These are phyloP conservation scores for Lipomyces mesembrius DNA, from an alignment of 805 yeast species.

Conservation along the genomic window DNA sequence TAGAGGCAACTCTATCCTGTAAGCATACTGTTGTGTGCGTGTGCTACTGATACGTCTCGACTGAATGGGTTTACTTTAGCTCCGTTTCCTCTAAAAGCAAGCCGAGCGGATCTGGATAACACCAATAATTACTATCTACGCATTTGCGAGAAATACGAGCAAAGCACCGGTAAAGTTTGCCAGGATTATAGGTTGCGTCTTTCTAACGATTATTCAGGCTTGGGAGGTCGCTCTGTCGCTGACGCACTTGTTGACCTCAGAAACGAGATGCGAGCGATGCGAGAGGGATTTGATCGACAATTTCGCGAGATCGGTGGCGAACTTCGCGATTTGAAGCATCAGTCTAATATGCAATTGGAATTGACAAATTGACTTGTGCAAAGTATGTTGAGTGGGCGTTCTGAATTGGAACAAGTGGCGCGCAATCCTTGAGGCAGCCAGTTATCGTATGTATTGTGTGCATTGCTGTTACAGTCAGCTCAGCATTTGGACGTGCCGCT, in stretches of 20 bases:
- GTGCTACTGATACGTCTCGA: background rate
- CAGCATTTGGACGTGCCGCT: background rate
- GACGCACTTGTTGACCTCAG: background rate
- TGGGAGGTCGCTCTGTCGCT: background rate
- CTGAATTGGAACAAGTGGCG: background rate
- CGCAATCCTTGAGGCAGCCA: background rate
- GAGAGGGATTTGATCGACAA: background rate
- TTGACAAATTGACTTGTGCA: background rate
- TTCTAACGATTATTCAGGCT: background rate
- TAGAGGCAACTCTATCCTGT: background rate
- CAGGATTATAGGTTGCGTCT: background rate
- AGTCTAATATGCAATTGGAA: background rate
- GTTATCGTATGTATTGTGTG: background rate
- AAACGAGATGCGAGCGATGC: constrained; percentile 1
- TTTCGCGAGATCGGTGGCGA: background rate
- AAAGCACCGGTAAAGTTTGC: background rate
- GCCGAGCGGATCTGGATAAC: background rate
- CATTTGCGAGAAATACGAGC: background rate
- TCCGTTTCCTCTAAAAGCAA: background rate
- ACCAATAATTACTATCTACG: background rate
- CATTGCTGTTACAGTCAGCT: background rate
- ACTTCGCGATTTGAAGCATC: background rate
- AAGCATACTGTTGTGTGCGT: background rate
- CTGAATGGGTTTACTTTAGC: background rate
- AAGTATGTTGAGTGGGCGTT: background rate